These are phyloP conservation scores for Phytopythium aichiense DNA, from an alignment of 352 stramenopile genomes.

Conservation along the genomic window DNA sequence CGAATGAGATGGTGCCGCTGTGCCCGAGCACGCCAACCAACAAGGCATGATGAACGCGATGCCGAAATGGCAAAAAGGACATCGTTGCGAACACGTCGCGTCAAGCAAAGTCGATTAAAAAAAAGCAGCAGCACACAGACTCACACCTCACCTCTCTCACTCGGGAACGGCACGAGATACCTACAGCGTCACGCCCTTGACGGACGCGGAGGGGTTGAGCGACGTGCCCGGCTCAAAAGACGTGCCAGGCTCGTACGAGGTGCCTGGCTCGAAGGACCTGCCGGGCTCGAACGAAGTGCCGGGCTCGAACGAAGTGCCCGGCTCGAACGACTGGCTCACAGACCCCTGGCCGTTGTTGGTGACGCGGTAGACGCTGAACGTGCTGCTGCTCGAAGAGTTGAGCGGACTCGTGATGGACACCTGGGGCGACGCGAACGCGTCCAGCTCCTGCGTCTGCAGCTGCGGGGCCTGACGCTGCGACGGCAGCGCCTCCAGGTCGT, in stretches of 20 bases:
- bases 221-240: slow-evolving; percentile 11
- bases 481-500: slow-evolving; percentile 14
- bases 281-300: slow-evolving; percentile 20
- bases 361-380: slow-evolving; percentile 10
- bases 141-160: background rate
- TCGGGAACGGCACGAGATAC: background rate
- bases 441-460: background rate
- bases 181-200: slow-evolving; percentile 38
- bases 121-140: background rate
- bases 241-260: slow-evolving; percentile 13
- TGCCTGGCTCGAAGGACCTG: slow-evolving; percentile 17
- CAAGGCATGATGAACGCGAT: background rate
- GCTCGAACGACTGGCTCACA: slow-evolving; percentile 15
- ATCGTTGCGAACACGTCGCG: background rate
- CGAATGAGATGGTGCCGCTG: too few relatives aligned
- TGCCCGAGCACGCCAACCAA: too few relatives aligned
- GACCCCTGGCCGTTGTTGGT: slow-evolving; percentile 7
- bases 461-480: slow-evolving; percentile 9
- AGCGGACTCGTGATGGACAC: slow-evolving; percentile 14
- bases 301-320: slow-evolving; percentile 16
- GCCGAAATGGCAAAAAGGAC: background rate
- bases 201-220: slow-evolving; percentile 14
- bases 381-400: slow-evolving; percentile 9
- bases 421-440: slow-evolving; percentile 19
- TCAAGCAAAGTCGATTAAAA: slow-evolving; percentile 3